Evolutionary conservation across 306 rosid genomes (phyloP), one percentile per base, ranked within the genome.

Genomic region (Gillenia trifoliata): DNA sequence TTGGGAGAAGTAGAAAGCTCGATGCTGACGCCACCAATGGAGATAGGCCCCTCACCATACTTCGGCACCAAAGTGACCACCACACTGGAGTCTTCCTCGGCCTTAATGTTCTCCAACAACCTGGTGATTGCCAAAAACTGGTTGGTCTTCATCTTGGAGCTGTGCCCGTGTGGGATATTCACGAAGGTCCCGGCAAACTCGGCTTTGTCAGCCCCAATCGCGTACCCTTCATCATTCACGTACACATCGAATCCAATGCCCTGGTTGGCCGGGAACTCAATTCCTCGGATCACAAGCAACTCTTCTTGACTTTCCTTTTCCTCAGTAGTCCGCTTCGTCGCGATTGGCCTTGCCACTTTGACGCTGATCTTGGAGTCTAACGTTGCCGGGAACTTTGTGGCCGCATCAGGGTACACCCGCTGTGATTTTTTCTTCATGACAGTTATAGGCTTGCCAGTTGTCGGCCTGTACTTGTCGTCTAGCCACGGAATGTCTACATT

Each of bases 401-500:
- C 31, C 62, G n/a, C n/a, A 56, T 13, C 29, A 22, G 13, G 0
- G 29, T 9, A 6, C n/a, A 36, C 45, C 47, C 5, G 63, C 45
- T 20, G n/a, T 20, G 74, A 29, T 31, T 28, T 60, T 1, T 19
- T 45, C 3, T 76, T 70, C n/a, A n/a, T n/a, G n/a, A n/a, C n/a
- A n/a, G 8, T 76, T 81, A 23, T 12, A 74, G 84, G 1, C 40
- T 45, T 82, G 0, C 86, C 61, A 0, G 93, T 90, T 0, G 68
- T 79, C 11, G 97, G 97, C 64, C n/a, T n/a, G n/a, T n/a, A n/a
- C n/a, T 66, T 84, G 3, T 87, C 4, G 8, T 79, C 38, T 3
- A 82, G 54, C 97, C 98, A 93, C 1, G 96, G 91, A 78, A 88
- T 23, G 1, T 84, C 1, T n/a, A n/a, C n/a, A n/a, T n/a, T n/a